Percentiles rank a stretch among this genome's conserved stretches.
phyloP scores from a whole-genome alignment of 495 filamentous ascomycete species.

The Entonaema liquescens region DNA sequence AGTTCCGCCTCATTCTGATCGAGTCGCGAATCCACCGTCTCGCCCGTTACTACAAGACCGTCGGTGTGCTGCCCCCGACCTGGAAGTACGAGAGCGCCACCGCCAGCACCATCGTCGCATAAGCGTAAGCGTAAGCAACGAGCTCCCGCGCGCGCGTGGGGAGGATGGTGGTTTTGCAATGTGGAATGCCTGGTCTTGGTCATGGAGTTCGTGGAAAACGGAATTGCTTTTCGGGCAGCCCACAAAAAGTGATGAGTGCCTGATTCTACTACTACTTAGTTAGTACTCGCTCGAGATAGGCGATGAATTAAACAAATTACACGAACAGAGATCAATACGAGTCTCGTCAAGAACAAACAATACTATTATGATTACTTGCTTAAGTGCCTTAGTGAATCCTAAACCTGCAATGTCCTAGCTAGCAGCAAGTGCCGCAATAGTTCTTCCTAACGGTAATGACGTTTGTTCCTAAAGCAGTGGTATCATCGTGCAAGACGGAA shows the following conservation, averaged over 20 bases:
- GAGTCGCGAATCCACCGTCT: constrained; percentile 99
- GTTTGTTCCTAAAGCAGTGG: constrained; percentile 26
- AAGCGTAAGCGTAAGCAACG: constrained; percentile 44
- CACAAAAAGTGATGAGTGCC: constrained; percentile 29
- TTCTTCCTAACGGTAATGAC: neutral
- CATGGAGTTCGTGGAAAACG: constrained; percentile 47
- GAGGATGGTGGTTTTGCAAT: constrained; percentile 35
- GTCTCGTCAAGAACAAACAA: constrained; percentile 25
- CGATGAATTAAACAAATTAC: constrained; percentile 32
- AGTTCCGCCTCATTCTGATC: constrained; percentile 99
- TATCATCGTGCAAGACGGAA: constrained; percentile 35
- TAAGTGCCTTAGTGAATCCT: neutral
- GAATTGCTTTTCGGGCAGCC: constrained; percentile 42
- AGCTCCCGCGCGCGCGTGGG: constrained; percentile 2
- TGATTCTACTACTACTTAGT: constrained; percentile 26
- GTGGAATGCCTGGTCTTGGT: constrained; percentile 38
- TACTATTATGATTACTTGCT: constrained; percentile 4
- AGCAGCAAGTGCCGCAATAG: neutral
- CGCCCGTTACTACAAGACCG: constrained; percentile 95
- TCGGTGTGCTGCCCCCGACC: constrained; percentile 96
- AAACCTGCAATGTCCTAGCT: neutral
- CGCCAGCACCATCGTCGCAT: constrained; percentile 71
- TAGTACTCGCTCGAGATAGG: constrained; percentile 29
- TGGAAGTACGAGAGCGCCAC: constrained; percentile 92
- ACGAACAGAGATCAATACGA: constrained; percentile 35